Conservation (phyloP, 2,329 filamentous ascomycete genomes). For the Chrysoporthe puriensis region DNA sequence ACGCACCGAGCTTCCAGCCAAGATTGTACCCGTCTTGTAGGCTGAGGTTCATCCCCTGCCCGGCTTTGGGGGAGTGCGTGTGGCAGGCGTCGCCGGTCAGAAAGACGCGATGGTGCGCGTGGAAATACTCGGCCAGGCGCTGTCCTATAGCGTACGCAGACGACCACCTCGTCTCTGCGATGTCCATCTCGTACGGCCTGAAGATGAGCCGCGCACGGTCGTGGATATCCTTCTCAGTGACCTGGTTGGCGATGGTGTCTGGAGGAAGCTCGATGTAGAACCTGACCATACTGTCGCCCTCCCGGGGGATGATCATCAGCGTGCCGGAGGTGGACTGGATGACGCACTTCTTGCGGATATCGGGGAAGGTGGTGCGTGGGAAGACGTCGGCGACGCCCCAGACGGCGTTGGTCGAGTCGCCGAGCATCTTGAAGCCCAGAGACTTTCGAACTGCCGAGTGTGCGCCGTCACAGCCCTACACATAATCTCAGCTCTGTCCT, state of each 20-base stretch:
- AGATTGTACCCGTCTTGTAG: constrained; percentile 67
- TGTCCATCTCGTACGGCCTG: constrained; percentile 56
- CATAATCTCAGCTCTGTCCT: neutral
- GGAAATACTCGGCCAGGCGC: constrained; percentile 61
- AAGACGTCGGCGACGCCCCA: constrained; percentile 63
- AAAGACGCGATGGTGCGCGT: constrained; percentile 60
- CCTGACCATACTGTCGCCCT: constrained; percentile 59
- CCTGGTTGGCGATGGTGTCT: constrained; percentile 52
- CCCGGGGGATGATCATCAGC: constrained; percentile 65
- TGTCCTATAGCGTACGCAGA: constrained; percentile 67
- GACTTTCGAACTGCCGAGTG: constrained; percentile 55
- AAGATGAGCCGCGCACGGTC: constrained; percentile 56
- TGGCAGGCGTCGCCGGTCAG: constrained; percentile 68
- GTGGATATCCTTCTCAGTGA: constrained; percentile 58
- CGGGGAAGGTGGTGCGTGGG: constrained; percentile 61
- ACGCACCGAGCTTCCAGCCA: constrained; percentile 60
- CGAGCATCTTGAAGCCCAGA: constrained; percentile 61
- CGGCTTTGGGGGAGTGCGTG: constrained; percentile 69
- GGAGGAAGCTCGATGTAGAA: constrained; percentile 64
- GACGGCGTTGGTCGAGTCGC: constrained; percentile 59
- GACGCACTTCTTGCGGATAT: constrained; percentile 61
- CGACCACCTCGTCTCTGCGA: constrained; percentile 63
- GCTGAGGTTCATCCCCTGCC: constrained; percentile 64
- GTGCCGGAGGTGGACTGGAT: constrained; percentile 59
- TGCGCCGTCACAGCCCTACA: constrained; percentile 50